Conservation (phyloP, 1,284 basidiomycete genomes). For the Naganishia sp. region DNA sequence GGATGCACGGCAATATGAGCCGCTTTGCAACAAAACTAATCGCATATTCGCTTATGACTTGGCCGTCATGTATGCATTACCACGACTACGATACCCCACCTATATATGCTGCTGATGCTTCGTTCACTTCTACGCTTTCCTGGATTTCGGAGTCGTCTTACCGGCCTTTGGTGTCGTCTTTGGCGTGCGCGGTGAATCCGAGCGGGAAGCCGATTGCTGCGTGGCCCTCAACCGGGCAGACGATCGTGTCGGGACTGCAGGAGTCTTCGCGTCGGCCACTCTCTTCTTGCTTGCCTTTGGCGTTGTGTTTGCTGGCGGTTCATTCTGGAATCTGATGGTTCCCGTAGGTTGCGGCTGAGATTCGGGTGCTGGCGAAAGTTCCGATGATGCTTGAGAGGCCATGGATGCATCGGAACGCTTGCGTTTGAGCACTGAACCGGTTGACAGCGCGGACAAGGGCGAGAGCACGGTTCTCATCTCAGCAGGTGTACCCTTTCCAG, state of each 20-base stretch:
- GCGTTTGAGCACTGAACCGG: constrained; percentile 25
- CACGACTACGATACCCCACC: too few relatives aligned
- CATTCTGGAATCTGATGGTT: background rate
- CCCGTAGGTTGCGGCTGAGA: background rate
- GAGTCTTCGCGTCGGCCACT: background rate
- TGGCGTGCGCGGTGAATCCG: constrained; percentile 19
- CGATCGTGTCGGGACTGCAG: constrained; percentile 7
- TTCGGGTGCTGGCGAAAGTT: constrained; percentile 21
- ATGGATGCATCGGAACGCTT: constrained; percentile 19
- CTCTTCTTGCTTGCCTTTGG: constrained; percentile 19
- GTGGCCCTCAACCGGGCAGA: constrained; percentile 12
- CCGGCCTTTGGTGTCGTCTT: constrained; percentile 1
- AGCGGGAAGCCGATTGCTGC: constrained; percentile 7
- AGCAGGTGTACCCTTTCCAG: background rate
- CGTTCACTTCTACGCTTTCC: background rate
- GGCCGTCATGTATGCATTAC: too few relatives aligned
- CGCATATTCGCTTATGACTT: too few relatives aligned
- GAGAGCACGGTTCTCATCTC: background rate
- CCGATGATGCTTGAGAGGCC: constrained; percentile 15
- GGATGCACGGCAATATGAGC: too few relatives aligned
- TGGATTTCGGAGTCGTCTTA: background rate
- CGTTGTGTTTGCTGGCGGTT: background rate
- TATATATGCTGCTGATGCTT: too few relatives aligned
- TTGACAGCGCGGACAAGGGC: constrained; percentile 10
- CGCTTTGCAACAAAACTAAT: too few relatives aligned